These are phyloP conservation scores for Butyriboletus loyo DNA, from an alignment of 768 basidiomycete genomes.

Conservation along the genomic window DNA sequence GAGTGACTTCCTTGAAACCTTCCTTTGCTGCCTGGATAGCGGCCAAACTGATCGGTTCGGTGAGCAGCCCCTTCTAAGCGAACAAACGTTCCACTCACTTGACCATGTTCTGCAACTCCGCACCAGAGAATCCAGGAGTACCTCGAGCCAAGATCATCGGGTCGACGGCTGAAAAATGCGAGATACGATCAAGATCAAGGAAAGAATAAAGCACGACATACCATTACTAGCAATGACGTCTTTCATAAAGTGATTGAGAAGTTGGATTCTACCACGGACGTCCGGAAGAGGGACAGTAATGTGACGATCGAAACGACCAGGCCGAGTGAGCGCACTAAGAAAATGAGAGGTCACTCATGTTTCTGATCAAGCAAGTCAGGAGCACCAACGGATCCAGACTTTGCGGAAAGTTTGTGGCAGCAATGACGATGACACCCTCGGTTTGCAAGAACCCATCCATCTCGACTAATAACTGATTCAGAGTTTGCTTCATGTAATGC, in stretches of 20 bases:
- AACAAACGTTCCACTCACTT: constrained; percentile 55
- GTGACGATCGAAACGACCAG: constrained; percentile 93
- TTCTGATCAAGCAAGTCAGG: not conserved
- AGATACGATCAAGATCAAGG: not conserved
- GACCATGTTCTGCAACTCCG: constrained; percentile 95
- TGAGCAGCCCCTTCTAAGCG: not conserved
- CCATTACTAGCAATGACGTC: constrained; percentile 64
- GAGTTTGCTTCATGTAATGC: constrained; percentile 88
- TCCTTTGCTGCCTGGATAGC: constrained; percentile 94
- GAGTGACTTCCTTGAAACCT: constrained; percentile 61
- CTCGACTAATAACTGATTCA: constrained; percentile 95
- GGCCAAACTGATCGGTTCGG: constrained; percentile 55
- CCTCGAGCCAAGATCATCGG: constrained; percentile 87
- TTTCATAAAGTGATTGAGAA: constrained; percentile 88
- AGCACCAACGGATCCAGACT: constrained; percentile 78
- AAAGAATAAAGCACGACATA: constrained; percentile 25
- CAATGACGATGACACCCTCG: constrained; percentile 94
- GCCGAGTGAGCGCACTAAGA: constrained; percentile 84
- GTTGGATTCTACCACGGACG: constrained; percentile 89
- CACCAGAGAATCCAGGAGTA: constrained; percentile 94
- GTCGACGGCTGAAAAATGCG: constrained; percentile 60
- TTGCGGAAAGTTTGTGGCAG: constrained; percentile 97
- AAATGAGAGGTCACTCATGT: constrained; percentile 9
- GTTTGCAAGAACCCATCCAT: constrained; percentile 95
- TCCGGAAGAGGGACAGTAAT: constrained; percentile 95